phyloP scores from a whole-genome alignment of 73 alveolate genomes.

The Paramecium sexaurelia region DNA sequence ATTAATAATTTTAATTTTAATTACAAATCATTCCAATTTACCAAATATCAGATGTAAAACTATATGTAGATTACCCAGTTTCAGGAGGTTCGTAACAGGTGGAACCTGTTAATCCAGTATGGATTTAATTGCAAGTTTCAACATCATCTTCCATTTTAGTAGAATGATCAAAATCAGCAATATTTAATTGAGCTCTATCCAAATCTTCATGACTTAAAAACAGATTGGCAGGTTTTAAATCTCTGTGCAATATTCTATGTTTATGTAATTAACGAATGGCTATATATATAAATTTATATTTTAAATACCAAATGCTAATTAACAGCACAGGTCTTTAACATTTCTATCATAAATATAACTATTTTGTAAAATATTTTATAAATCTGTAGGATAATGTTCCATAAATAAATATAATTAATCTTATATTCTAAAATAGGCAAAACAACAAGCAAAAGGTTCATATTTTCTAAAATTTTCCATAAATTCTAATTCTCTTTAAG shows the following conservation, averaged over 20 bases:
- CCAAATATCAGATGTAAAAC: background rate
- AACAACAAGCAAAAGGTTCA: constrained; percentile 43
- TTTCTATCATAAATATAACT: constrained; percentile 25
- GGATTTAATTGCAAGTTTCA: background rate
- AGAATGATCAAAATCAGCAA: constrained; percentile 39
- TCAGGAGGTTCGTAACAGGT: constrained; percentile 37
- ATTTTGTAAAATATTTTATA: background rate
- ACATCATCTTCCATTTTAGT: background rate
- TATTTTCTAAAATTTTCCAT: constrained; percentile 18
- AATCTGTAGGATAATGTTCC: constrained; percentile 11
- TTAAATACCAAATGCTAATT: constrained; percentile 17
- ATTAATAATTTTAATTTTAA: background rate
- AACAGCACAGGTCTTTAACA: background rate
- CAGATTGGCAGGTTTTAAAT: background rate
- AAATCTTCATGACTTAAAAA: constrained; percentile 21
- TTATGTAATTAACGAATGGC: constrained; percentile 10
- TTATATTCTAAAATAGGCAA: constrained; percentile 29
- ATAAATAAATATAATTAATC: background rate
- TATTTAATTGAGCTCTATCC: background rate
- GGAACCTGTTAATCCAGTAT: background rate
- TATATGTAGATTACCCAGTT: background rate
- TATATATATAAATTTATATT: background rate
- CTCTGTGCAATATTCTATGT: constrained; percentile 23
- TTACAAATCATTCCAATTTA: constrained; percentile 46
- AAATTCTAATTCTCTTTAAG: constrained; percentile 2